phyloP scores from a whole-genome alignment of 805 yeast genomes.

The Metahyphopichia silvanorum region DNA sequence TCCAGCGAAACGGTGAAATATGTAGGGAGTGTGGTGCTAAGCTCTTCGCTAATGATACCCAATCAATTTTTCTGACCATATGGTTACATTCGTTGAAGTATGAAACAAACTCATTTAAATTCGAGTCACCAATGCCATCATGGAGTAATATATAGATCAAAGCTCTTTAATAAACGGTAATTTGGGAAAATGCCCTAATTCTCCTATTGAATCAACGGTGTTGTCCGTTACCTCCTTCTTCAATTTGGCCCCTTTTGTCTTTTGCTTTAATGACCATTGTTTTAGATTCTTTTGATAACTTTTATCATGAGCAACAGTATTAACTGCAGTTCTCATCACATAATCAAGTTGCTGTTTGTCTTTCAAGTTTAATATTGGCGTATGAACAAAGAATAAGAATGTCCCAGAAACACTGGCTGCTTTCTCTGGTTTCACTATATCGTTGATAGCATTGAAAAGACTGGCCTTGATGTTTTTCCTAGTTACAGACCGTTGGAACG shows the following conservation, averaged over 20 bases:
- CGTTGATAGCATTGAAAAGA: conserved; percentile 13
- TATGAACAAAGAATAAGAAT: conserved; percentile 20
- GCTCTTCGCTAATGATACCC: conserved; percentile 27
- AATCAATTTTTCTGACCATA: conserved; percentile 26
- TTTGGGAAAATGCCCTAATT: conserved; percentile 15
- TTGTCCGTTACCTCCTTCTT: no score
- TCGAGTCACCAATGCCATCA: conserved; percentile 41
- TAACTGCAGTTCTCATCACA: no score
- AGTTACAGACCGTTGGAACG: conserved; percentile 25
- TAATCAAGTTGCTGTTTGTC: no score
- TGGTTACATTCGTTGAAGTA: conserved; percentile 46
- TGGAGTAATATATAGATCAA: conserved; percentile 45
- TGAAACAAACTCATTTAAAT: conserved; percentile 28
- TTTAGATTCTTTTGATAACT: no score
- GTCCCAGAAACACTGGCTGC: conserved; percentile 18
- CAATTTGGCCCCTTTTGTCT: no score
- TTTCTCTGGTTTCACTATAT: not conserved
- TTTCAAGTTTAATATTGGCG: no score
- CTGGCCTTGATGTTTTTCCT: conserved; percentile 18
- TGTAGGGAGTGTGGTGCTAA: conserved; percentile 34
- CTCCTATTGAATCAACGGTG: no score
- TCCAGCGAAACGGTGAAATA: conserved; percentile 8
- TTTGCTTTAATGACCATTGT: no score
- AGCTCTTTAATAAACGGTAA: no score
- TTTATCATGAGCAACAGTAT: no score